Conservation (phyloP, 768 basidiomycete species). For the Mycena sanguinolenta region DNA sequence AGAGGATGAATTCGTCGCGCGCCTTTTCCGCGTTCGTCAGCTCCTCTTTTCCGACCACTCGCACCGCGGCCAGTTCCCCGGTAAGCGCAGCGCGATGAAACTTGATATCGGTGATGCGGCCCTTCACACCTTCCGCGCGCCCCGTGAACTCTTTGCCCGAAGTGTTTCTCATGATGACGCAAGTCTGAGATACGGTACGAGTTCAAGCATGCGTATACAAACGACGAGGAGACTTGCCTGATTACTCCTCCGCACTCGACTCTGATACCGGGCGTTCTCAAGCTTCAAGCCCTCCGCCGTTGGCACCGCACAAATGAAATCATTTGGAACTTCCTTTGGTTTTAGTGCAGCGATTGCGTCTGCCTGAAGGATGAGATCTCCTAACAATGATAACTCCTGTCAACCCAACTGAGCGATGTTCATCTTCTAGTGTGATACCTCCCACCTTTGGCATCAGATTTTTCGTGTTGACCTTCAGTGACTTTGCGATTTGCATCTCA, state of each 20-base stretch:
- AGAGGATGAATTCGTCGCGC: constrained; percentile 19
- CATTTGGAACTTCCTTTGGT: constrained; percentile 49
- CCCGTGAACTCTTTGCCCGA: constrained; percentile 49
- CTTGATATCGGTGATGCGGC: constrained; percentile 52
- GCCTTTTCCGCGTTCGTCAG: constrained; percentile 48
- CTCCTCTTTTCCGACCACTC: constrained; percentile 57
- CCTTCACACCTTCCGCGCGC: constrained; percentile 46
- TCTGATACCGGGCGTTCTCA: constrained; percentile 57
- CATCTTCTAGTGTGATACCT: background rate
- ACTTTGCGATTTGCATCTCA: background rate
- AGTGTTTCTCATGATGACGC: constrained; percentile 51
- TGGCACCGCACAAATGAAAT: constrained; percentile 46
- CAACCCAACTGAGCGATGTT: background rate
- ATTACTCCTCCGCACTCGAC: constrained; percentile 50
- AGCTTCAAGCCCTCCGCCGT: constrained; percentile 48
- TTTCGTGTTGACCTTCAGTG: constrained; percentile 40
- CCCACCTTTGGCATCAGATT: constrained; percentile 40
- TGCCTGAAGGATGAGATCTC: constrained; percentile 46
- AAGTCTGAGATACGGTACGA: constrained; percentile 42
- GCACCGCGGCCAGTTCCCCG: constrained; percentile 47
- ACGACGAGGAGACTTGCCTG: constrained; percentile 46
- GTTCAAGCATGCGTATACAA: background rate
- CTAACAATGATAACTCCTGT: constrained; percentile 51
- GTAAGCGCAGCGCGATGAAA: constrained; percentile 38
- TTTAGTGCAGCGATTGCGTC: constrained; percentile 49